A percentile compares a stretch with the other conserved stretches of the same genome.
Conservation (phyloP, 1,139 yeast species). For the Suhomyces bokatorum region DNA sequence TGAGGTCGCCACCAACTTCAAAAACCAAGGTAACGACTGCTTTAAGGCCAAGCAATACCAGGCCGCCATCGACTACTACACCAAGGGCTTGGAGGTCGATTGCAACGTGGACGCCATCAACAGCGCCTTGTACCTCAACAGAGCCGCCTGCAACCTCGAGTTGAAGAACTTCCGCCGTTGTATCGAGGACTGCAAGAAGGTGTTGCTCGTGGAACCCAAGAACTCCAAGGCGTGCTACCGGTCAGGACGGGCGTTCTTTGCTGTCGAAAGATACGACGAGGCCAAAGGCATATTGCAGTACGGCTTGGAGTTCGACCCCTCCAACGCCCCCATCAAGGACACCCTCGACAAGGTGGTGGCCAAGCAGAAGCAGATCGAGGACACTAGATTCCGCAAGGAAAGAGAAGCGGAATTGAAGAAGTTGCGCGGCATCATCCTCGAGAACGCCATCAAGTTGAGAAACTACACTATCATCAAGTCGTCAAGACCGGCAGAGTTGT, state of each 20-base stretch:
- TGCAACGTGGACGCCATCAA: constrained; percentile 54
- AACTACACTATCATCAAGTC: constrained; percentile 52
- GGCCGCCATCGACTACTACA: constrained; percentile 76
- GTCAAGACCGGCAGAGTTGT: constrained; percentile 49
- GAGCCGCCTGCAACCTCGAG: constrained; percentile 92
- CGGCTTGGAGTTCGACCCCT: constrained; percentile 60
- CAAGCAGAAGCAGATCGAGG: constrained; percentile 38
- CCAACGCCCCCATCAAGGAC: constrained; percentile 53
- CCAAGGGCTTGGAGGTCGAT: constrained; percentile 74
- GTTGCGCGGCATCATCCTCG: constrained; percentile 39
- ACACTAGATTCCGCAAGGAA: constrained; percentile 32
- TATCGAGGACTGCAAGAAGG: constrained; percentile 81
- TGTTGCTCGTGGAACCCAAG: constrained; percentile 62
- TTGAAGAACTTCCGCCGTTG: constrained; percentile 81
- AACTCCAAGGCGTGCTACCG: constrained; percentile 84
- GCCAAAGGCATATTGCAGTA: constrained; percentile 66
- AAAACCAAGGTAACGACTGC: constrained; percentile 89
- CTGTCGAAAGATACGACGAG: constrained; percentile 69
- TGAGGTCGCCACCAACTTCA: constrained; percentile 86
- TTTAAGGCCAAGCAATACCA: constrained; percentile 68
- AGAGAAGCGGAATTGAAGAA: constrained; percentile 34
- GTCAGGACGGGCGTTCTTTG: constrained; percentile 77
- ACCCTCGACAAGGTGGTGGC: constrained; percentile 40
- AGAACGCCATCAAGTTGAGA: constrained; percentile 57
- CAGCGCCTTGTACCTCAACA: constrained; percentile 67